Evolutionary conservation across 257 asterid genomes (phyloP).

Genomic region (Solanum habrochaites): DNA sequence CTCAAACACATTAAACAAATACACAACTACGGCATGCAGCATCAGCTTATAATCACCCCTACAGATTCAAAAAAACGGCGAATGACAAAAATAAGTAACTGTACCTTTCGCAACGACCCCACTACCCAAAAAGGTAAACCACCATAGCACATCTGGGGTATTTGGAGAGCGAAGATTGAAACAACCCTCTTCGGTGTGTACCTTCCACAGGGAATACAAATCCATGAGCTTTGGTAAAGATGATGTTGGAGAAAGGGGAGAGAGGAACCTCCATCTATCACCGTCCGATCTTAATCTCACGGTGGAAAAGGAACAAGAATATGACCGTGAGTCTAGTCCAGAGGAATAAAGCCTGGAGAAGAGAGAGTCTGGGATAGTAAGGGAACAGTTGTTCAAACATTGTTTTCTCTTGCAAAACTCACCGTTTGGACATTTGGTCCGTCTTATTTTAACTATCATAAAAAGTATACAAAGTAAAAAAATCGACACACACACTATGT

Average conservation of each 20-base stretch:
- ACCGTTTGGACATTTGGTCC: neutral
- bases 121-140: constrained; percentile 52
- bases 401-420: accelerated
- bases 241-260: neutral
- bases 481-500: no score
- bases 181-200: neutral
- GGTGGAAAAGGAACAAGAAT: constrained; percentile 34
- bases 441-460: neutral
- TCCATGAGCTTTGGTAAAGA: constrained; percentile 20
- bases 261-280: constrained; percentile 3
- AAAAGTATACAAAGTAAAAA: neutral
- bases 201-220: constrained; percentile 5
- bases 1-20: no score
- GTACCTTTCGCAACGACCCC: no score
- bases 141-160: no score
- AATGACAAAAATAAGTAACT: no score
- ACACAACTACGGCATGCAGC: no score
- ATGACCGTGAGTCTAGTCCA: constrained; percentile 67
- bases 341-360: constrained; percentile 65
- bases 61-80: no score
- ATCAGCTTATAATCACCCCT: no score
- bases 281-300: constrained; percentile 47
- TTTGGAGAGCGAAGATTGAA: no score
- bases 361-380: constrained; percentile 29
- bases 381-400: constrained; percentile 7